These are phyloP conservation scores for Logfia minima DNA, from an alignment of 129 eudicot species.

Conservation along the genomic window DNA sequence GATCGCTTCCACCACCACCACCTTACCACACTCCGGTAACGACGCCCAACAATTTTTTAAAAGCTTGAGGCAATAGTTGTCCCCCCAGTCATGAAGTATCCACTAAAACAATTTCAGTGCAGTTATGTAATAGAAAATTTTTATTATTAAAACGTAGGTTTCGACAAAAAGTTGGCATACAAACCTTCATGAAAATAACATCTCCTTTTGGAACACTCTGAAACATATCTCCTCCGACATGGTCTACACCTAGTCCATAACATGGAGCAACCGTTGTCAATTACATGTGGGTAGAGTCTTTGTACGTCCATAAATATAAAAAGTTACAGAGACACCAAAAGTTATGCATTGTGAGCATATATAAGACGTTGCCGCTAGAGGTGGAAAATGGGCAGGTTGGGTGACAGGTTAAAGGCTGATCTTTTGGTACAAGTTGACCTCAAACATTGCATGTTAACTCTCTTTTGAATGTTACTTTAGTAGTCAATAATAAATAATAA, in stretches of 20 bases:
- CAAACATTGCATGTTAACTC: too few species aligned
- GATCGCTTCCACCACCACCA: slow-evolving; percentile 32
- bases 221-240: slow-evolving; percentile 41
- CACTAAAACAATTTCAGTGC: slow-evolving; percentile 5
- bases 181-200: slow-evolving; percentile 39
- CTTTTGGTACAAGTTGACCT: too few species aligned
- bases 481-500: too few species aligned
- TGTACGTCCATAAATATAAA: not conserved
- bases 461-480: too few species aligned
- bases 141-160: not conserved
- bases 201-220: slow-evolving; percentile 33
- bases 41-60: slow-evolving; percentile 34
- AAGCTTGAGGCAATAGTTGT: slow-evolving; percentile 31
- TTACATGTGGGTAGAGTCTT: not conserved
- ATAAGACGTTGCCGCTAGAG: not conserved
- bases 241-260: slow-evolving; percentile 33
- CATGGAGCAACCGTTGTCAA: not conserved
- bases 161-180: not conserved
- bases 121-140: not conserved
- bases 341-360: not conserved
- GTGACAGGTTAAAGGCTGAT: too few species aligned
- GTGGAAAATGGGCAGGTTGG: not conserved
- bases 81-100: slow-evolving; percentile 44
- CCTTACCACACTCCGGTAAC: slow-evolving; percentile 36
- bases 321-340: not conserved